Evolutionary conservation across 441 rosid species (phyloP), one percentile per base, ranked within the genome.

Genomic region (Pelargonium myrrhifolium): DNA sequence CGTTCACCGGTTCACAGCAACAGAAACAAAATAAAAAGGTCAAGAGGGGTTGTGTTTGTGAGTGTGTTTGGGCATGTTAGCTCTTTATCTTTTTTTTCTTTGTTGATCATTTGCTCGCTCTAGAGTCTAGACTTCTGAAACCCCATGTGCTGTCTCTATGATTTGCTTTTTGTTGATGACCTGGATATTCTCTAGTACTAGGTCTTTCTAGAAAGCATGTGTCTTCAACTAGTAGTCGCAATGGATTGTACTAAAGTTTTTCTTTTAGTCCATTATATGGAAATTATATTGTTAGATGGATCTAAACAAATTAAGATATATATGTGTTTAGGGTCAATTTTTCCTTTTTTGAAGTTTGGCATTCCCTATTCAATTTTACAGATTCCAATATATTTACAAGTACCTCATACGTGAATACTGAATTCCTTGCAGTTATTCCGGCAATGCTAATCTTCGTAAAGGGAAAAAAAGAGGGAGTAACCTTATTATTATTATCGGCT

Each of bases 381-480:
- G 37, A 31, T 31, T 31, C 37, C 37, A 31, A 31, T 31, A 31
- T 31, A 31, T 31, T 31, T 31, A 31, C 37, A 0, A 31, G 37
- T 31, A 31, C 37, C 37, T 31, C 37, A 3, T 31, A 31, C 6
- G 37, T 31, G 37, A 31, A 31, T 31, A n/a, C n/a, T n/a, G n/a
- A n/a, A n/a, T 61, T 55, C 31, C 65, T 45, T 56, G 49, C 81
- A 93, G 99, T 80, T 86, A 82, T 70, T 69, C 92, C 3, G 96
- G 97, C 64, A 93, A 93, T 71, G 14, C 73, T 71, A 66, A 84
- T 73, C 89, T 93, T 75, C 80, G 17, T 65, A 73, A 76, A 74
- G 75, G 75, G 58, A 77, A 73, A 35, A 77, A 74, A 68, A 81
- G 70, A 74, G 77, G 70, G 68, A 91, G 73, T 78, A 81, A 78